These are phyloP conservation scores for Leishmania guyanensis DNA, from an alignment of 208 protist genomes.

Conservation along the genomic window DNA sequence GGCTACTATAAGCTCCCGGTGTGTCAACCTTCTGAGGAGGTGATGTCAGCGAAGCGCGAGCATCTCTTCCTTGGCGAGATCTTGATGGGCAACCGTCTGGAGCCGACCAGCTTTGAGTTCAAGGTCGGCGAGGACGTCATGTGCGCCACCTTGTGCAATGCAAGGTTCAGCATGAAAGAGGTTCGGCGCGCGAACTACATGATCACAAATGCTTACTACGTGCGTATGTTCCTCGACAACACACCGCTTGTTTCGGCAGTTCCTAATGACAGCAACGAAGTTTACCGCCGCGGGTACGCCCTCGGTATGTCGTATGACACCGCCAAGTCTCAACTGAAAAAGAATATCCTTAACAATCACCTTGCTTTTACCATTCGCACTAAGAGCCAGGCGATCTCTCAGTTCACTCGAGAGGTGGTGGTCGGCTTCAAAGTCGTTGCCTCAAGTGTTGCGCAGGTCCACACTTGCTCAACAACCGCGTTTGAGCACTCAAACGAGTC, in stretches of 20 bases:
- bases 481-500: background rate
- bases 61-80: constrained; percentile 95
- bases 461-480: background rate
- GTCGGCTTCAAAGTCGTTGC: constrained; percentile 58
- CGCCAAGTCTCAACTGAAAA: background rate
- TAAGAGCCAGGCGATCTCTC: constrained; percentile 11
- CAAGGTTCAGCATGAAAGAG: constrained; percentile 26
- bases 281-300: constrained; percentile 33
- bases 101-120: constrained; percentile 90
- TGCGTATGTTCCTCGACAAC: constrained; percentile 70
- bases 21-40: constrained; percentile 62
- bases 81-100: constrained; percentile 93
- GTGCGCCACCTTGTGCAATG: constrained; percentile 47
- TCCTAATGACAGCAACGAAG: background rate
- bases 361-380: constrained; percentile 59
- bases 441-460: constrained; percentile 11
- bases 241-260: constrained; percentile 45
- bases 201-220: constrained; percentile 55
- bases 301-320: constrained; percentile 18
- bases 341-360: constrained; percentile 59
- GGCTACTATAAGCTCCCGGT: constrained; percentile 93
- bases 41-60: constrained; percentile 30
- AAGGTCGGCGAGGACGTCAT: constrained; percentile 31
- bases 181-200: constrained; percentile 35
- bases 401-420: constrained; percentile 31